phyloP scores from a whole-genome alignment of 169 alveolate genomes.

The Cryptosporidium baileyi region DNA sequence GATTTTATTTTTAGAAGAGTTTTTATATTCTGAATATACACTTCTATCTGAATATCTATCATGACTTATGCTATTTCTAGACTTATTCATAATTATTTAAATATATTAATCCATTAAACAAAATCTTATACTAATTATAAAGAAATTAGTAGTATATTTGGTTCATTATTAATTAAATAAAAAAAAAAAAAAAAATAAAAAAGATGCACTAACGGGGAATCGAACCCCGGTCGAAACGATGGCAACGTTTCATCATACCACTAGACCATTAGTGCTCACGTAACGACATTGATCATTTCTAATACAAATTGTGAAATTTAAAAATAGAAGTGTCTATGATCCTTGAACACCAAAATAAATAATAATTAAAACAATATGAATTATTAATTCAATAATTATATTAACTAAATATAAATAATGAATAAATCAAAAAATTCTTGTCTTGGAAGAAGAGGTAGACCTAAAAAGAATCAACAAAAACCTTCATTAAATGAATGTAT shows the following conservation, averaged over 20 bases:
- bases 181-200: neutral
- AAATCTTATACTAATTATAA: too few relatives aligned
- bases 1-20: too few relatives aligned
- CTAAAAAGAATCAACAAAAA: slow-evolving; percentile 22
- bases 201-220: slow-evolving; percentile 85
- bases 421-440: slow-evolving; percentile 27
- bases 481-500: slow-evolving; percentile 1
- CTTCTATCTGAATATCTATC: too few relatives aligned
- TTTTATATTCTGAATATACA: too few relatives aligned
- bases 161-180: too few relatives aligned
- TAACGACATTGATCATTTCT: neutral
- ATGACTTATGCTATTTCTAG: too few relatives aligned
- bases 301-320: neutral
- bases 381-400: neutral
- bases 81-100: too few relatives aligned
- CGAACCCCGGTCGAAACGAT: slow-evolving; percentile 88
- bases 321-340: neutral
- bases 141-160: too few relatives aligned
- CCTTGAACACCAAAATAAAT: neutral
- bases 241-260: slow-evolving; percentile 85
- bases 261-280: slow-evolving; percentile 81
- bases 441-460: slow-evolving; percentile 68
- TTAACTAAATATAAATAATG: neutral
- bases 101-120: too few relatives aligned
- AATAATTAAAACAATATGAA: neutral